Evolutionary conservation across 208 protist species (phyloP).

Genomic region (Crithidia brevicula): DNA sequence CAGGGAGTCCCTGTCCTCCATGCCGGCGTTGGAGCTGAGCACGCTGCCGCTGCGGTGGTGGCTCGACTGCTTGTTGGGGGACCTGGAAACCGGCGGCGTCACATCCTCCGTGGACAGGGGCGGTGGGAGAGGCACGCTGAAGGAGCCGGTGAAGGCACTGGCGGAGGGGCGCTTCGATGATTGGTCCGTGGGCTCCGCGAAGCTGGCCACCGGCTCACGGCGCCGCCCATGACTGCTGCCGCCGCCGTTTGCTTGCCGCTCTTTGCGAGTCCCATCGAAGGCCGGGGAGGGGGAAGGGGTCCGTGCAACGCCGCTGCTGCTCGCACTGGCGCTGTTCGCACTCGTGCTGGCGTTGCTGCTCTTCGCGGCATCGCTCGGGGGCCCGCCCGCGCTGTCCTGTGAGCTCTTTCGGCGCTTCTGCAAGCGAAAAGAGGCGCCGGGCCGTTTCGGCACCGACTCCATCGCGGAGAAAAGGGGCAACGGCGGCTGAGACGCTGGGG

Average conservation of each 20-base stretch:
- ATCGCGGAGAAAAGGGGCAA: conserved; percentile 25
- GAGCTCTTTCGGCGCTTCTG: conserved; percentile 7
- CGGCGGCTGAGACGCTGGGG: not conserved
- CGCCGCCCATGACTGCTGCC: conserved; percentile 2
- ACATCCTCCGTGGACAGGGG: not conserved
- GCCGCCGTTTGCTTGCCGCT: not conserved
- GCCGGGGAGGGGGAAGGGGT: not conserved
- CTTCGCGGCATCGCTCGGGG: not conserved
- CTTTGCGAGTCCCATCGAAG: not conserved
- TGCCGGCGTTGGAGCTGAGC: not conserved
- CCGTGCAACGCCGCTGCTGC: not conserved
- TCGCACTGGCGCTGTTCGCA: not conserved
- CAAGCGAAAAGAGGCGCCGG: conserved; percentile 5
- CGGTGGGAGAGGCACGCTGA: conserved; percentile 6
- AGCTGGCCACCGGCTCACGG: conserved; percentile 5
- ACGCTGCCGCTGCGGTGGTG: conserved; percentile 6
- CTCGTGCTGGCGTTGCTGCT: not conserved
- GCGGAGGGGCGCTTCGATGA: not conserved
- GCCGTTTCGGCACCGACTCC: conserved; percentile 18
- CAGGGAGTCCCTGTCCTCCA: not conserved
- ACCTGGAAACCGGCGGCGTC: not conserved
- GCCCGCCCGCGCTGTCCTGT: not conserved
- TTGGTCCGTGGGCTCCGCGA: not conserved
- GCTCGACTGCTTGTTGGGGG: not conserved
- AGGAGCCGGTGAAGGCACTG: not conserved